Conservation (phyloP, 1,284 basidiomycete species). For the Thecaphora frezii region DNA sequence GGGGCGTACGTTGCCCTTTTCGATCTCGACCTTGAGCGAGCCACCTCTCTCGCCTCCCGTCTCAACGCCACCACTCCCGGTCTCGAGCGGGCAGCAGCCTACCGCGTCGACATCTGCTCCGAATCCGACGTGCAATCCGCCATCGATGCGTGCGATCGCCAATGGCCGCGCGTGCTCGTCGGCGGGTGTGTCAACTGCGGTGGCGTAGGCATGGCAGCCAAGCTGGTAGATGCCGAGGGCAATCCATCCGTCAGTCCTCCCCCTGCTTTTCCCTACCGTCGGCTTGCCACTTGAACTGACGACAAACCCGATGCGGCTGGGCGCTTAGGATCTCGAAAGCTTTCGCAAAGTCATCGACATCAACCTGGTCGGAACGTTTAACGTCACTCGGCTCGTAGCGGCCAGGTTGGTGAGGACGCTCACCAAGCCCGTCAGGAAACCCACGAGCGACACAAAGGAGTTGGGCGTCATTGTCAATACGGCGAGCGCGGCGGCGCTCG, state of each 20-base stretch:
- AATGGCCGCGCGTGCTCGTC: conserved; percentile 36
- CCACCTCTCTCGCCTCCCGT: conserved; percentile 15
- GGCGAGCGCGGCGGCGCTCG: conserved; percentile 54
- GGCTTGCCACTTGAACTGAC: too few relatives aligned
- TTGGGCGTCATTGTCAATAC: conserved; percentile 59
- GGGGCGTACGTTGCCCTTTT: conserved; percentile 50
- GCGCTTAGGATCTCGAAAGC: conserved; percentile 35
- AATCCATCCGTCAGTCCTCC: conserved; percentile 36
- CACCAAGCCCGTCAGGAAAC: conserved; percentile 27
- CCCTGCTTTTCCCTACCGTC: not conserved
- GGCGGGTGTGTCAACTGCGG: conserved; percentile 59
- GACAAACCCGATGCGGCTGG: too few relatives aligned
- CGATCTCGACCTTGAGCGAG: conserved; percentile 42
- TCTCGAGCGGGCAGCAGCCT: conserved; percentile 32
- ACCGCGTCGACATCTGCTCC: conserved; percentile 51
- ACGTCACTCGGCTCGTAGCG: conserved; percentile 57
- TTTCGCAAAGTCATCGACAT: conserved; percentile 53
- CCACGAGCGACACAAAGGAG: conserved; percentile 39
- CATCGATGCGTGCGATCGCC: conserved; percentile 32
- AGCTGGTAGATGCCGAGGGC: conserved; percentile 52
- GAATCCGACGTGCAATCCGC: conserved; percentile 47
- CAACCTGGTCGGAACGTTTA: conserved; percentile 56
- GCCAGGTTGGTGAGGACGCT: conserved; percentile 47
- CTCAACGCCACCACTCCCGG: not conserved
- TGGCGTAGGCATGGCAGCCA: conserved; percentile 58